These are phyloP conservation scores for Aspergillus hancockii DNA, from an alignment of 495 filamentous ascomycete genomes.

Conservation along the genomic window DNA sequence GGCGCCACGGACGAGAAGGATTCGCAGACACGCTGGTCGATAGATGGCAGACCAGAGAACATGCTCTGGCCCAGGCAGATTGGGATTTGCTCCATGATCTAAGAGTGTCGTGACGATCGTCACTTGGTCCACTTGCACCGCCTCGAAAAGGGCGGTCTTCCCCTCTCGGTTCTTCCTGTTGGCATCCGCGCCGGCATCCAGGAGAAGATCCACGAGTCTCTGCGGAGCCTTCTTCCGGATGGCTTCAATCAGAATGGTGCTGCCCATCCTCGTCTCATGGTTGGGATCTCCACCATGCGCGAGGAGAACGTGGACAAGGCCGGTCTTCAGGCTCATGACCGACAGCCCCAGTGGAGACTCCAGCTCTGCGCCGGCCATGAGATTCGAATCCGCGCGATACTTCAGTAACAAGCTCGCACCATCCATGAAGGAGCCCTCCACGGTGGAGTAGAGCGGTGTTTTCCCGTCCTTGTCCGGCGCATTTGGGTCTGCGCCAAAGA, in stretches of 20 bases:
- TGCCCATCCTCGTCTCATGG: constrained; percentile 41
- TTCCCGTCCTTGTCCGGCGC: constrained; percentile 36
- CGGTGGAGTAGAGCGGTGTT: constrained; percentile 43
- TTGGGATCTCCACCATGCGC: constrained; percentile 49
- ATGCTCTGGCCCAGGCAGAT: constrained; percentile 51
- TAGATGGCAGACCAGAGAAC: constrained; percentile 54
- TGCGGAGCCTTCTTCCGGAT: constrained; percentile 46
- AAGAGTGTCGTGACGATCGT: constrained; percentile 52
- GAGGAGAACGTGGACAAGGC: constrained; percentile 45
- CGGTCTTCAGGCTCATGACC: constrained; percentile 36
- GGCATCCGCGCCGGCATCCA: constrained; percentile 49
- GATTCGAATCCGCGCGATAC: constrained; percentile 53
- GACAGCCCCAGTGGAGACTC: constrained; percentile 44
- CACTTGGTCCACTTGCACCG: constrained; percentile 50
- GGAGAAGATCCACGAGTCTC: constrained; percentile 46
- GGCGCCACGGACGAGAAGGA: constrained; percentile 50
- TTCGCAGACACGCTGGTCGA: constrained; percentile 50
- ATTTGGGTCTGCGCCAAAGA: constrained; percentile 51
- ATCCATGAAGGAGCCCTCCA: constrained; percentile 44
- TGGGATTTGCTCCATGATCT: constrained; percentile 53
- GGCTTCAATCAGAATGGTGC: constrained; percentile 46
- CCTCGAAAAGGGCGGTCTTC: constrained; percentile 55
- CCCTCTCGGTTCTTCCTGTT: constrained; percentile 53
- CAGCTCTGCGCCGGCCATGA: constrained; percentile 33
- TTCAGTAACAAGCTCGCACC: constrained; percentile 48